Evolutionary conservation across 2,329 filamentous ascomycete species (phyloP).

Genomic region (Pseudogymnoascus sp.): DNA sequence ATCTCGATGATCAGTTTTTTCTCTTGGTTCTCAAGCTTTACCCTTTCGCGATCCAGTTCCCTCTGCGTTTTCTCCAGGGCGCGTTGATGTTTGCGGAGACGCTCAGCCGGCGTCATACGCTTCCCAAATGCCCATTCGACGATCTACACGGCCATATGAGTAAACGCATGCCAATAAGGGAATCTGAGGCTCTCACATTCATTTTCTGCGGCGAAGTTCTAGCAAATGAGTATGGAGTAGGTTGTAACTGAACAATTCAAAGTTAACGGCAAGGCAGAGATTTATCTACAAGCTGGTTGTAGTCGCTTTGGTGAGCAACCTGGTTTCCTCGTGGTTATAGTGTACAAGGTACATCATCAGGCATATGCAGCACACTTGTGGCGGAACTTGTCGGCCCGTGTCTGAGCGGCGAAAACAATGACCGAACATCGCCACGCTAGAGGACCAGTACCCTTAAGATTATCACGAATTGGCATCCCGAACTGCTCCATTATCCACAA

Average conservation of each 20-base stretch:
- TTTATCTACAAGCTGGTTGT: conserved; percentile 1
- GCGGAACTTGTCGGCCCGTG: background rate
- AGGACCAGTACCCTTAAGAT: conserved; percentile 4
- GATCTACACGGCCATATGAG: conserved; percentile 48
- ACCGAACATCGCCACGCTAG: conserved; percentile 6
- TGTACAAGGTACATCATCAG: conserved; percentile 7
- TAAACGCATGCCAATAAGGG: background rate
- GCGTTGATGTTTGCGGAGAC: conserved; percentile 86
- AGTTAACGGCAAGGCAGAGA: background rate
- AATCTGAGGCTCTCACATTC: conserved; percentile 1
- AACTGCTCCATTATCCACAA: conserved; percentile 12
- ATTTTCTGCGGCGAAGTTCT: background rate
- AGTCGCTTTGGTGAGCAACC: background rate
- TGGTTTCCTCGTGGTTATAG: conserved; percentile 1
- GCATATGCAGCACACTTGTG: background rate
- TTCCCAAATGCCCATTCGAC: conserved; percentile 99
- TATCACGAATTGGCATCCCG: background rate
- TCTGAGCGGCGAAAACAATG: conserved; percentile 1
- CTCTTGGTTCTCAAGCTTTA: conserved; percentile 97
- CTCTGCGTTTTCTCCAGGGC: conserved; percentile 95
- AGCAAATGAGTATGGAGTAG: background rate
- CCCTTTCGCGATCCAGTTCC: conserved; percentile 87
- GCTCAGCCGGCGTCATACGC: conserved; percentile 94
- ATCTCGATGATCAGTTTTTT: conserved; percentile 95
- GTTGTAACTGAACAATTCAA: conserved; percentile 3